Conservation (phyloP, 2,329 filamentous ascomycete genomes). For the Nigrospora osmanthi region DNA sequence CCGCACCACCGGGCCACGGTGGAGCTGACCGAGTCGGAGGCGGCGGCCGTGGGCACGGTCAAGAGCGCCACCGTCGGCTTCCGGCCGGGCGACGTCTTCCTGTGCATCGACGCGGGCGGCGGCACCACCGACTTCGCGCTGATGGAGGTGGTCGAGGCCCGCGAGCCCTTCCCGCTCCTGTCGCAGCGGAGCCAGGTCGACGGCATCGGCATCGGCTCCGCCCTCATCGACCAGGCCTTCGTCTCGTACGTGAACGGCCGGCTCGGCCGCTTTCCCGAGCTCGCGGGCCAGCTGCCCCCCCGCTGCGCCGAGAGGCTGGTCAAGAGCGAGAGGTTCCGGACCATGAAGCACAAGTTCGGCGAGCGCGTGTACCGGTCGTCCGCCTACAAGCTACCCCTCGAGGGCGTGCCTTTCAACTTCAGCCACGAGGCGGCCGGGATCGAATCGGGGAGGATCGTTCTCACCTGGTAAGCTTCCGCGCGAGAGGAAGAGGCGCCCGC, state of each 20-base stretch:
- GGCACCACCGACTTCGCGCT: constrained; percentile 38
- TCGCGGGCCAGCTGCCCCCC: constrained; percentile 22
- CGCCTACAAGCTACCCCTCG: constrained; percentile 32
- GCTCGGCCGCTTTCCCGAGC: constrained; percentile 25
- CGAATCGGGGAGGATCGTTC: constrained; percentile 30
- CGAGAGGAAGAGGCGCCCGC: background rate
- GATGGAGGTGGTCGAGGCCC: constrained; percentile 27
- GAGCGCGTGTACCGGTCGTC: constrained; percentile 31
- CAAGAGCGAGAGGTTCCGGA: constrained; percentile 28
- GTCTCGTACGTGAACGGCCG: constrained; percentile 27
- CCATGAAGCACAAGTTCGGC: constrained; percentile 32
- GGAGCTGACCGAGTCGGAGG: constrained; percentile 39
- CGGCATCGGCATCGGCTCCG: constrained; percentile 36
- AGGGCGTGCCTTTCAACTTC: constrained; percentile 32
- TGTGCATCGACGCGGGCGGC: constrained; percentile 36
- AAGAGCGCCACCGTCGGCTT: constrained; percentile 32
- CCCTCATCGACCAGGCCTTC: constrained; percentile 37
- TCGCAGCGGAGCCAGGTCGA: constrained; percentile 27
- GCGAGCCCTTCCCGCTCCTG: constrained; percentile 16
- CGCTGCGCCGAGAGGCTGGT: constrained; percentile 28
- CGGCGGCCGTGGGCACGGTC: constrained; percentile 37
- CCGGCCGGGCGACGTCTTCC: constrained; percentile 27
- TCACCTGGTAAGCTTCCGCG: constrained; percentile 23
- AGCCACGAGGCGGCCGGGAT: constrained; percentile 27
- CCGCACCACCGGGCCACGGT: constrained; percentile 28